Base-by-base conservation (phyloP, 495 filamentous ascomycete genomes). In the Trichoderma erinaceum region DNA sequence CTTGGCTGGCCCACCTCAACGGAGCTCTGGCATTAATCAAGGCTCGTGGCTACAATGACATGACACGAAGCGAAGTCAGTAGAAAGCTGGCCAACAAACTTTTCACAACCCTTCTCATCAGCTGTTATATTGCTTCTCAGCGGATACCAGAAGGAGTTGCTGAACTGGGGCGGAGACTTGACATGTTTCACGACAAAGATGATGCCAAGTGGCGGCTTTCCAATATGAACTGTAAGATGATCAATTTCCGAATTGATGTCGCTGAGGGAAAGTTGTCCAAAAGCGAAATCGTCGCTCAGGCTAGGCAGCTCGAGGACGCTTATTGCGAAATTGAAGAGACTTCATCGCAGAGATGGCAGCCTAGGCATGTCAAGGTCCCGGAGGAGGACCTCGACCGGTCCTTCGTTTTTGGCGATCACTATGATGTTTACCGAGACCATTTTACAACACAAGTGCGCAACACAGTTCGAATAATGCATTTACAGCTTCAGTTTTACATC, bases 1-100 rank as follows among this genome's bases (percentile, higher is more conserved):
- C 73, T 8, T 73, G 71, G 71, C 74, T 72, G 69, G 72, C 71
- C 48, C 76, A 78, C 44, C 61, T 76, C 11, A 69, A 75, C 38
- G 76, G 76, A 35, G 75, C 76, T 1, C 66, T 77, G 15, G 72
- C 76, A 23, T 70, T 78, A 32, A 68, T 77, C 43, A 70, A 69
- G 21, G n/a, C 73, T 23, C 69, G 75, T 10, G 71, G 71, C 12
- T 13, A 68, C 5, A 68, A 69, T 21, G 52, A 48, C 13, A 71
- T 74, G 66, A 70, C 58, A 8, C 18, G 71, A 38, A 61, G 56
- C 12, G 41, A 50, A 13, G 68, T 68, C 1, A 69, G 67, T 29
- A 58, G 69, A n/a, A 64, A 69, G 25, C 52, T 73, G 2, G 69
- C 73, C 1, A 44, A 63, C 23, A 70, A 76, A n/a, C 63, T 78